Base-by-base conservation (phyloP, 805 yeast species). In the Barnettozyma botsteinii region DNA sequence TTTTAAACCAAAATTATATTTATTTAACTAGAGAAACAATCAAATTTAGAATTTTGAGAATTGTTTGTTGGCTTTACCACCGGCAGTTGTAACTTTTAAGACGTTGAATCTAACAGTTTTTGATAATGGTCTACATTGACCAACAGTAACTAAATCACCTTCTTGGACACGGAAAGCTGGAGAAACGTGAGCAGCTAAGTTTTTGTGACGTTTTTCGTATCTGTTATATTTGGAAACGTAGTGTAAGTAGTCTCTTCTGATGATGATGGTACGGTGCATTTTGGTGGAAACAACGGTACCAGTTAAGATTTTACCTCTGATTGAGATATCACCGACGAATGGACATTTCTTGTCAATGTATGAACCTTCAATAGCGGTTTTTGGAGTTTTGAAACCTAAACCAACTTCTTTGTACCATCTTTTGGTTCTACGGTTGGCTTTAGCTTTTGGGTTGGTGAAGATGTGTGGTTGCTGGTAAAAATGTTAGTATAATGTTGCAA, bases 311-410 rank as follows among this genome's bases (percentile, higher is more conserved):
- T 86, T 89, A 79, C 99, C 99, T 80, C 99, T 88, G 85, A 93
- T 93, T 60, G 98, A 89, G 62, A 93, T 82, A 60, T 72, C 74
- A 75, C 98, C 98, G 62, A 80, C 85, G 79, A 93, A 93, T 72
- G 99, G 99, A 79, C 99, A 93, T 80, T 93, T 93, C 88, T 93
- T 93, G 89, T 84, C 98, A 69, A 93, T 89, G 94, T 93, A 93
- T 64, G 88, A 76, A 73, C 98, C 98, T 70, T 84, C 91, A 75
- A 89, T 85, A 66, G 98, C 98, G 69, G 89, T 76, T 77, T 81
- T 84, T 75, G 99, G 99, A 78, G 98, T 93, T 87, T 93, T 93
- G 97, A 88, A 93, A 61, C 99, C 99, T 72, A 93, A 86, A 73
- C 99, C 99, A 65, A 87, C 97, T 52, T 93, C 96, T 85, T 93